phyloP scores from a whole-genome alignment of 2,329 filamentous ascomycete genomes.

The Aspergillus intermedius region DNA sequence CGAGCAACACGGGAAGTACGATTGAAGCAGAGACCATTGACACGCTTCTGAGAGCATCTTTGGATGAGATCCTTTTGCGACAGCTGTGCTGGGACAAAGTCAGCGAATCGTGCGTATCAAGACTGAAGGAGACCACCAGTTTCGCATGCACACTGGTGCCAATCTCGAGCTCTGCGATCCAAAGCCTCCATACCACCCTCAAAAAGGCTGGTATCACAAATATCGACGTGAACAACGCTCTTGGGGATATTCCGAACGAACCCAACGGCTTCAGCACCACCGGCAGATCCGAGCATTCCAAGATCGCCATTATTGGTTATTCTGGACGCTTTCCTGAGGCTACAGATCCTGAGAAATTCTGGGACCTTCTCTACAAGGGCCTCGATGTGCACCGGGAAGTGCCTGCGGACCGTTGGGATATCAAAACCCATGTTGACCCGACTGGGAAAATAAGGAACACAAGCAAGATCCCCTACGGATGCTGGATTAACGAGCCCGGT shows the following conservation, averaged over 20 bases:
- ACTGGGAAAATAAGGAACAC: slow-evolving; percentile 65
- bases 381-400: slow-evolving; percentile 61
- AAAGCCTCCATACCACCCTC: slow-evolving; percentile 25
- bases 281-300: slow-evolving; percentile 23
- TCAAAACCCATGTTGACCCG: slow-evolving; percentile 59
- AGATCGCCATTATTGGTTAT: slow-evolving; percentile 69
- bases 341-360: slow-evolving; percentile 58
- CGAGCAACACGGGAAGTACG: slow-evolving; percentile 31
- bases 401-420: slow-evolving; percentile 61
- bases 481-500: slow-evolving; percentile 64
- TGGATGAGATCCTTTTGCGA: slow-evolving; percentile 33
- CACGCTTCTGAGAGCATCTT: slow-evolving; percentile 24
- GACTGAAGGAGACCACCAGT: slow-evolving; percentile 11
- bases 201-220: slow-evolving; percentile 23
- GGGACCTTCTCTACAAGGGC: slow-evolving; percentile 63
- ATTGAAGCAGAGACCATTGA: slow-evolving; percentile 24
- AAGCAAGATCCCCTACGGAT: slow-evolving; percentile 64
- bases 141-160: slow-evolving; percentile 22
- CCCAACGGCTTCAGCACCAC: slow-evolving; percentile 17
- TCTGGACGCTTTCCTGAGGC: slow-evolving; percentile 65
- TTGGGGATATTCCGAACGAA: slow-evolving; percentile 20
- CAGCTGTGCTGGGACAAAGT: slow-evolving; percentile 39
- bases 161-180: slow-evolving; percentile 26
- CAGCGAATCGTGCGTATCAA: slow-evolving; percentile 24
- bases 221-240: slow-evolving; percentile 19